Percentiles rank a stretch among this genome's conserved stretches.
Conservation (phyloP, 139 green algal species). For the Desmodesmus armatus region DNA sequence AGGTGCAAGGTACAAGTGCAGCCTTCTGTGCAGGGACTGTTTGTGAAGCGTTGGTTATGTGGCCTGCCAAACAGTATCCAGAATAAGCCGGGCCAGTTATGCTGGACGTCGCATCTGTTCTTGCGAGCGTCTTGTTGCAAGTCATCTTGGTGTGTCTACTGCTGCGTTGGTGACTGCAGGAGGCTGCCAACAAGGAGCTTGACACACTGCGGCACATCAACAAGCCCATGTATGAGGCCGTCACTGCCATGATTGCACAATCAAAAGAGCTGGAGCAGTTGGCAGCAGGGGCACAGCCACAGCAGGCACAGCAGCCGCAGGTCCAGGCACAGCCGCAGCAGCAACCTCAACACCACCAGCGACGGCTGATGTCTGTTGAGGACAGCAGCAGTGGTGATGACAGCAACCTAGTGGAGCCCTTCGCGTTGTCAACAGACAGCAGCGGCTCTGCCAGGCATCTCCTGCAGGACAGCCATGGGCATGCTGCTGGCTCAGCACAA, state of each 20-base stretch:
- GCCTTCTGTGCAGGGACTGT: no score
- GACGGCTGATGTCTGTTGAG: constrained; percentile 10
- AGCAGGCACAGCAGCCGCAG: constrained; percentile 44
- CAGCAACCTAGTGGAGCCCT: no score
- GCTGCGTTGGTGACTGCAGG: no score
- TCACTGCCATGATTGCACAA: constrained; percentile 29
- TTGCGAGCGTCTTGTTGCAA: no score
- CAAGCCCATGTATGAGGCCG: constrained; percentile 49
- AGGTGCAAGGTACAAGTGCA: no score
- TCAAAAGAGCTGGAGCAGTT: constrained; percentile 35
- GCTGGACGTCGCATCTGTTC: no score
- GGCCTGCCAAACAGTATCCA: no score
- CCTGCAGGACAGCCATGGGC: constrained; percentile 9
- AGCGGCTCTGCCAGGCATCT: background rate
- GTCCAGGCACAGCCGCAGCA: constrained; percentile 8
- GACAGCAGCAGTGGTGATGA: background rate
- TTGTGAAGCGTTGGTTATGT: no score
- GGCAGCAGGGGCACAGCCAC: constrained; percentile 1
- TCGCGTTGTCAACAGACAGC: constrained; percentile 10
- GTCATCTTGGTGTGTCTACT: no score
- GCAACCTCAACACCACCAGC: no score
- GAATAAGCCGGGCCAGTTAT: no score
- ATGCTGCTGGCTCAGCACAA: background rate
- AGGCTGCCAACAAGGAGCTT: constrained; percentile 54
- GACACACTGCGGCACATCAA: constrained; percentile 48